phyloP scores from a whole-genome alignment of 177 flowering plant genomes.

The Tripterygium wilfordii region DNA sequence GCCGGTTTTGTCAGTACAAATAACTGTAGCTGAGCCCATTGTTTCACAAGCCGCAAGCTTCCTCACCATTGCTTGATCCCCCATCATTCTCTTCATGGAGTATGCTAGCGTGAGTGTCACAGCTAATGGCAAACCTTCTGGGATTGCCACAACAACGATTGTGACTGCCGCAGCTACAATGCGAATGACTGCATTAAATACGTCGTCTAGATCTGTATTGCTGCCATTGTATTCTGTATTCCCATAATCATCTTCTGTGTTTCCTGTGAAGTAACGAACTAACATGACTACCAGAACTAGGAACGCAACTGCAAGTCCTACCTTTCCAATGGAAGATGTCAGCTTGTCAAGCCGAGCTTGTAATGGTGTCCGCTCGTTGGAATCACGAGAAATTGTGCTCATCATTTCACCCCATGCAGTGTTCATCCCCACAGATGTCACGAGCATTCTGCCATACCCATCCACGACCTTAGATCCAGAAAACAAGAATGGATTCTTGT shows the following conservation, averaged over 20 bases:
- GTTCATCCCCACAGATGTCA: constrained; percentile 60
- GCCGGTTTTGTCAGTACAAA: constrained; percentile 80
- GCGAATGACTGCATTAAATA: constrained; percentile 36
- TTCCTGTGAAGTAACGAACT: constrained; percentile 60
- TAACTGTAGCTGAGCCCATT: constrained; percentile 70
- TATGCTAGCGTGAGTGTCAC: constrained; percentile 73
- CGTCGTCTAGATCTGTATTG: constrained; percentile 23
- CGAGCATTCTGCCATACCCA: constrained; percentile 54
- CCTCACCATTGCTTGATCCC: constrained; percentile 72
- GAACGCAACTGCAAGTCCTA: constrained; percentile 53
- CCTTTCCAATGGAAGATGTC: constrained; percentile 58
- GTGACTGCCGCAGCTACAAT: constrained; percentile 65
- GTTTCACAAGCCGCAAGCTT: constrained; percentile 77
- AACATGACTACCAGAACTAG: constrained; percentile 54
- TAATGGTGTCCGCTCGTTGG: constrained; percentile 52
- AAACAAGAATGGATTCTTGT: constrained; percentile 41
- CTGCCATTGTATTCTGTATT: constrained; percentile 30
- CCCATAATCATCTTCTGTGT: constrained; percentile 38
- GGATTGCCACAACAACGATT: constrained; percentile 73
- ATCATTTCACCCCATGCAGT: constrained; percentile 78
- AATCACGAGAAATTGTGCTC: constrained; percentile 45
- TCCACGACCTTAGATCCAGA: constrained; percentile 61
- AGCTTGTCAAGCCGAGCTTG: constrained; percentile 60
- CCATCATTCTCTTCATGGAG: constrained; percentile 87
- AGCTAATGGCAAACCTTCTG: constrained; percentile 70